Base-by-base conservation (phyloP, 495 filamentous ascomycete species). In the Penicillium subrubescens region DNA sequence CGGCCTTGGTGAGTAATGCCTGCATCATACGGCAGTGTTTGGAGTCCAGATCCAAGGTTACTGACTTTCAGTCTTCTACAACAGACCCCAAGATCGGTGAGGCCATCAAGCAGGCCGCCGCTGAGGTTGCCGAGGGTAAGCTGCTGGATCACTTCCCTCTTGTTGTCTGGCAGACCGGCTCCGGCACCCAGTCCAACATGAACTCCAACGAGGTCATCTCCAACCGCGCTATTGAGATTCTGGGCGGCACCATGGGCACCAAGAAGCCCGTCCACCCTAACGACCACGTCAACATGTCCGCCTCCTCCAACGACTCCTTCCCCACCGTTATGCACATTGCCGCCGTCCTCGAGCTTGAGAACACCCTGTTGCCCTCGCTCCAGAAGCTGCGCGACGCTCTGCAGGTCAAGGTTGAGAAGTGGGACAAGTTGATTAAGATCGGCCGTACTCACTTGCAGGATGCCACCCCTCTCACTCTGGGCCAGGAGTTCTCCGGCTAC, bases 121-220 rank as follows among this genome's bases (percentile, higher is more conserved):
- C 88, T 59, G 95, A 99, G 81, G 96, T 99, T 43, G 93, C 94
- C 50, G 89, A 90, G 67, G 88, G 94, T 71, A 97, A 97, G 86
- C 89, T 98, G 66, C 78, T 96, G 73, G 93, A 97, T 79, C 95
- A 99, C 87, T 99, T 99, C 82, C 95, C 94, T 60, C 90, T 99
- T 55, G 95, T 98, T 58, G 94, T 99, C 72, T 99, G 95, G 95
- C 95, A 99, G 80, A 99, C 95, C 41, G 95, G 95, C 61, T 98
- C 96, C 19, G 95, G 95, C 71, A 99, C 95, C 29, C 95, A 99
- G 82, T 97, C 93, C 75, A 99, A 99, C 87, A 99, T 99, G 95
- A 99, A 99, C 84, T 94, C 95, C 75, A 99, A 99, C 81, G 95
- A 99, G 81, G 95, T 99, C 77, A 99, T 99, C 81, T 97, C 94